Evolutionary conservation across 2,329 filamentous ascomycete species (phyloP).

Genomic region (Orbilia quercus): DNA sequence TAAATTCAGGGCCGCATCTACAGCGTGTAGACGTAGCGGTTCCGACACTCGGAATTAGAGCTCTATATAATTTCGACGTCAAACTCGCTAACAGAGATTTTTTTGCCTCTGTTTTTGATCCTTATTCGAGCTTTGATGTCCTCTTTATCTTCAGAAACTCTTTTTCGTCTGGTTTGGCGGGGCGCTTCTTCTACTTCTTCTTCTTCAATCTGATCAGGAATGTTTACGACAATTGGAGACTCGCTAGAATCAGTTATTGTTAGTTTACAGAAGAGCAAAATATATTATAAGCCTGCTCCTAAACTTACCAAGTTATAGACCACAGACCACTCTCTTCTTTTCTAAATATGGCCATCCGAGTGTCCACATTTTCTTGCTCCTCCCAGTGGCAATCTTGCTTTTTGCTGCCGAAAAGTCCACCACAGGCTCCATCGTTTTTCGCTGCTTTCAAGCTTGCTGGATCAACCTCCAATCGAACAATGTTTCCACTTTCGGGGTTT

Average conservation of each 20-base stretch:
- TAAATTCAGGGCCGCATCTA: too few species aligned
- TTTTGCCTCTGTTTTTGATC: conserved; percentile 5
- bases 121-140: not conserved
- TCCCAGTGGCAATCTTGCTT: not conserved
- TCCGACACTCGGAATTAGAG: too few species aligned
- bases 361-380: not conserved
- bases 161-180: not conserved
- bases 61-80: conserved; percentile 17
- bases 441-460: conserved; percentile 23
- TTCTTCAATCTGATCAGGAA: not conserved
- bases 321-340: conserved; percentile 22
- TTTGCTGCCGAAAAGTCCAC: conserved; percentile 11
- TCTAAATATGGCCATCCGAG: conserved; percentile 5
- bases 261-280: not conserved
- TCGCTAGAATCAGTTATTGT: conserved; percentile 1
- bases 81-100: conserved; percentile 23
- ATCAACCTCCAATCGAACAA: conserved; percentile 29
- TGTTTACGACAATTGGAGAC: not conserved
- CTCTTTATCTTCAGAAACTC: not conserved
- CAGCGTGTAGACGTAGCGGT: too few species aligned
- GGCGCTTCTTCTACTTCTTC: not conserved
- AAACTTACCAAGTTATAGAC: conserved; percentile 30
- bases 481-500: conserved; percentile 1
- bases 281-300: not conserved
- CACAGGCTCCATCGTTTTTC: conserved; percentile 15